phyloP scores from a whole-genome alignment of 441 rosid species.

The Jatropha podagrica region DNA sequence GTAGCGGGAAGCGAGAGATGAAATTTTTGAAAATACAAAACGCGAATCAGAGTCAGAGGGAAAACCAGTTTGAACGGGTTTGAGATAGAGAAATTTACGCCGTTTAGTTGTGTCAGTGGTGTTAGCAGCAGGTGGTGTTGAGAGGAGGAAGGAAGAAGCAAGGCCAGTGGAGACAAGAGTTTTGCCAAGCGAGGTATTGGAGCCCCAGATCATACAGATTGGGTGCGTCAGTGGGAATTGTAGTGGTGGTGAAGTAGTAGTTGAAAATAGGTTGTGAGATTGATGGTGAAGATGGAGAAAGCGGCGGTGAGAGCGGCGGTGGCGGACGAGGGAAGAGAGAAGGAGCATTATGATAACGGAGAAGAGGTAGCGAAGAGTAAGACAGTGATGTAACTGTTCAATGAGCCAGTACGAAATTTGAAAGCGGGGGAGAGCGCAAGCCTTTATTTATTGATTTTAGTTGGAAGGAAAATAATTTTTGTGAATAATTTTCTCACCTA shows the following conservation, averaged over 20 bases:
- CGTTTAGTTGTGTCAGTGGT: constrained; percentile 7
- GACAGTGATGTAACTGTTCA: not conserved
- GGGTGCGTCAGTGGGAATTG: constrained; percentile 69
- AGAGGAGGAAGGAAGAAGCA: constrained; percentile 74
- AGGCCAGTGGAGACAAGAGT: constrained; percentile 94
- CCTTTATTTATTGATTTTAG: no score
- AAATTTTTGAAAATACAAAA: constrained; percentile 64
- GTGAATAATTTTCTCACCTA: no score
- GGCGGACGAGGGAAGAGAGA: constrained; percentile 18
- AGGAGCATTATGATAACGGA: constrained; percentile 3
- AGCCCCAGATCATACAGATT: constrained; percentile 69
- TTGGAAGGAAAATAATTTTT: no score
- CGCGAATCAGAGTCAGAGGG: constrained; percentile 88
- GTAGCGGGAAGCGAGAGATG: constrained; percentile 53
- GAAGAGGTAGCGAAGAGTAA: not conserved
- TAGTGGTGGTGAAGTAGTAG: constrained; percentile 26
- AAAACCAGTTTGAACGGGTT: constrained; percentile 90
- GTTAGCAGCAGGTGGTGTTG: constrained; percentile 20
- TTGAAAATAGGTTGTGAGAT: constrained; percentile 22
- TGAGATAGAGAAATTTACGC: constrained; percentile 62
- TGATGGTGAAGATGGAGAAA: constrained; percentile 10
- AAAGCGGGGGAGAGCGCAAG: no score
- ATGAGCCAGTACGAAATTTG: no score
- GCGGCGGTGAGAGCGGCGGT: constrained; percentile 29
- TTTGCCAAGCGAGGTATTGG: constrained; percentile 95